Evolutionary conservation across 2,329 filamentous ascomycete species (phyloP), one percentile per base, ranked within the genome.

Genomic region (Cytospora schulzeri): DNA sequence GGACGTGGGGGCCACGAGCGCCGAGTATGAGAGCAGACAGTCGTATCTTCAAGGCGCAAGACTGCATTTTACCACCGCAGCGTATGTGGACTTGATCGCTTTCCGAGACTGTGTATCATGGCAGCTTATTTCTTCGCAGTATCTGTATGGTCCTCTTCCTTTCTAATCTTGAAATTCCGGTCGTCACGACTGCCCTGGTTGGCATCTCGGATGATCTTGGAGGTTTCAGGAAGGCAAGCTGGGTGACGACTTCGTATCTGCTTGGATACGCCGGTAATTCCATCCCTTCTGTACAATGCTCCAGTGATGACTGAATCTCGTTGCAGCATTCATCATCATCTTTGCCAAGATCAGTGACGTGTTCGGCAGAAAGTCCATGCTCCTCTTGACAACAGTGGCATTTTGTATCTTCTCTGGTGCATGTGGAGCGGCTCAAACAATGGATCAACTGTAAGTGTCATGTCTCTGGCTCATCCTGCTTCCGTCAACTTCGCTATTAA

Each of bases 261-360:
- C 35, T 38, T 38, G 35, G 35, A 38, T 38, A 38, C 12, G 35
- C 35, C 35, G 35, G 35, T 38, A 38, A 14, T 38, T 38, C 14
- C 35, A 38, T 38, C 35, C 12, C 35, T 38, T 17, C 35, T 38
- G 35, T 12, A 17, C 35, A 17, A 38, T 38, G 35, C 35, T 38
- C 35, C 6, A 48, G 24, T 22, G 12, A 50, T 17, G 7, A 3
- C 56, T 58, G 4, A 57, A 57, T 4, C 22, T 11, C 38, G 5
- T 2, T 19, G 17, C 31, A 58, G 57, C 41, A 9, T 41, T 58
- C 8, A 31, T 58, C n/a, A 24, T 58, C 6, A 51, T 58, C 19
- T 58, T 58, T 12, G 57, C 57, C 41, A 58, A 58, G n/a, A 33
- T 58, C 28, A 58, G 57, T 19, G 57, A 58, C 22, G 50, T 58